These are phyloP conservation scores for Coprinopsis sp. DNA, from an alignment of 768 basidiomycete species.

Conservation along the genomic window DNA sequence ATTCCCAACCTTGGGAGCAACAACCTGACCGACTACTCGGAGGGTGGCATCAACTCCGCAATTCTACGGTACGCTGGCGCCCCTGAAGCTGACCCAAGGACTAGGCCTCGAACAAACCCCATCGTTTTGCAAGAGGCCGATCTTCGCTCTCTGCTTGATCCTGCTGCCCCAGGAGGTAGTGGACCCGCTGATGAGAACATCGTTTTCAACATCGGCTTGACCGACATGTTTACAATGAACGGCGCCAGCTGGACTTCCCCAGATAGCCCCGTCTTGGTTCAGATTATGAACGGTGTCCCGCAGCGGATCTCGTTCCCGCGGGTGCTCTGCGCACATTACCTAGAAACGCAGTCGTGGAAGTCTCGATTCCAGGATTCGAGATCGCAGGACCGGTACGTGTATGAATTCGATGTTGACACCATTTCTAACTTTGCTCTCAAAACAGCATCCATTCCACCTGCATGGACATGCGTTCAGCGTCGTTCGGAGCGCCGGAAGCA, in stretches of 20 bases:
- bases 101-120: conserved; percentile 4
- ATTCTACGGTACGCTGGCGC: conserved; percentile 42
- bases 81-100: conserved; percentile 21
- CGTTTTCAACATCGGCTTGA: conserved; percentile 15
- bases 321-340: conserved; percentile 42
- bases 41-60: conserved; percentile 35
- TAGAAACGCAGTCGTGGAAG: conserved; percentile 42
- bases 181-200: conserved; percentile 19
- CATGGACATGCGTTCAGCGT: conserved; percentile 43
- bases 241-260: conserved; percentile 19
- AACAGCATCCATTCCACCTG: conserved; percentile 40
- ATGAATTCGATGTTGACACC: not conserved
- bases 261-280: conserved; percentile 44
- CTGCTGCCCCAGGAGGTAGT: conserved; percentile 19
- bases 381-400: conserved; percentile 10
- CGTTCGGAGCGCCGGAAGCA: conserved; percentile 37
- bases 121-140: conserved; percentile 18
- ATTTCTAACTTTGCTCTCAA: not conserved
- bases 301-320: conserved; percentile 32
- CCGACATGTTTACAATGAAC: conserved; percentile 14
- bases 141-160: conserved; percentile 18
- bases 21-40: conserved; percentile 18
- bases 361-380: conserved; percentile 36
- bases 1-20: conserved; percentile 17
- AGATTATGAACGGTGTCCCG: conserved; percentile 43